Evolutionary conservation across 129 eudicot species (phyloP).

Genomic region (Oenanthe sinensis): DNA sequence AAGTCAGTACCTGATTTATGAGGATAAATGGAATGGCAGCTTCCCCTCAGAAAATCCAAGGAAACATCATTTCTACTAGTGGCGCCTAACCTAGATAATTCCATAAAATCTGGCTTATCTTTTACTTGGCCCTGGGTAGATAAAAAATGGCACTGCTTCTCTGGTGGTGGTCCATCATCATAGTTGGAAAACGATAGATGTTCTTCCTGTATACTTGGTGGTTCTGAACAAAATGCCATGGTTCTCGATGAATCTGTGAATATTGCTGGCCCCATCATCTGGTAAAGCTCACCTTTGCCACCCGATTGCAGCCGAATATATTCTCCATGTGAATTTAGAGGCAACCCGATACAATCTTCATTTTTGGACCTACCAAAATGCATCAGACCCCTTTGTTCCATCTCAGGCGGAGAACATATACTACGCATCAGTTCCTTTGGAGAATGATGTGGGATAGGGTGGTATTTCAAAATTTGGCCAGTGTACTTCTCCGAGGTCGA

Average conservation of each 20-base stretch:
- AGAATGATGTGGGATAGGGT: slow-evolving; percentile 12
- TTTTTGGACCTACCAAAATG: background rate
- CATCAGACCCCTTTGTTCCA: slow-evolving; percentile 13
- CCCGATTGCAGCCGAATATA: slow-evolving; percentile 17
- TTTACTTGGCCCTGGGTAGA: slow-evolving; percentile 1
- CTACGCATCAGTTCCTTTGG: slow-evolving; percentile 25
- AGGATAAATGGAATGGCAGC: slow-evolving; percentile 5
- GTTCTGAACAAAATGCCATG: background rate
- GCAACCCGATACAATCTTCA: slow-evolving; percentile 29
- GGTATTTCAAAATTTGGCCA: slow-evolving; percentile 1
- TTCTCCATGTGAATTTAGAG: slow-evolving; percentile 38
- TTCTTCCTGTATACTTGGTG: background rate
- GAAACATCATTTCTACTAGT: background rate
- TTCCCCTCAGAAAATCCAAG: slow-evolving; percentile 10
- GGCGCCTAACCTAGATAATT: slow-evolving; percentile 13
- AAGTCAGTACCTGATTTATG: slow-evolving; percentile 3
- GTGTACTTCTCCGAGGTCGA: slow-evolving; percentile 1
- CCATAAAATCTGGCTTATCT: slow-evolving; percentile 6
- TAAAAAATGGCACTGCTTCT: slow-evolving; percentile 8
- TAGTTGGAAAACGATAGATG: background rate
- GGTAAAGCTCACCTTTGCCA: slow-evolving; percentile 15
- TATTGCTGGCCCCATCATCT: no score
- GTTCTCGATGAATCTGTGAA: no score
- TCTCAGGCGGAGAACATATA: slow-evolving; percentile 17
- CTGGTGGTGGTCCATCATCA: slow-evolving; percentile 5